phyloP scores from a whole-genome alignment of 345 rosid species.

The Eutrema yunnanense region DNA sequence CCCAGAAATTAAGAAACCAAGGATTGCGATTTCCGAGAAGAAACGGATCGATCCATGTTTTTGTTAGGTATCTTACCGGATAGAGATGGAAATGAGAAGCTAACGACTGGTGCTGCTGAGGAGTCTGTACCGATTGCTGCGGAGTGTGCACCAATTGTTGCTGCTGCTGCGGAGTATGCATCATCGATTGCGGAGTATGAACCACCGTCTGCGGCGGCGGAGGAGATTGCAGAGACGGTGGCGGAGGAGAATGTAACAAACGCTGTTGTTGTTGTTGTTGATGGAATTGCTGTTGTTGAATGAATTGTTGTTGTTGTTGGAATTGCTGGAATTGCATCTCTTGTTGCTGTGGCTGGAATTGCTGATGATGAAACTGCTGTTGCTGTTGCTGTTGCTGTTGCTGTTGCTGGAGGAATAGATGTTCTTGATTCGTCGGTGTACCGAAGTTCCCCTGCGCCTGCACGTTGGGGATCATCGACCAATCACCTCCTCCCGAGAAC shows the following conservation, averaged over 20 bases:
- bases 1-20: background rate
- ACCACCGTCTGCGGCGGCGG: conserved; percentile 23
- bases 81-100: conserved; percentile 86
- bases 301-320: conserved; percentile 34
- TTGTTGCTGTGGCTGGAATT: conserved; percentile 27
- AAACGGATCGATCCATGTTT: background rate
- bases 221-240: conserved; percentile 23
- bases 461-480: conserved; percentile 48
- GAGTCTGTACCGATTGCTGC: conserved; percentile 34
- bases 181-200: conserved; percentile 23
- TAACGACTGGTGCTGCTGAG: conserved; percentile 72
- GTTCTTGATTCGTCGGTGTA: conserved; percentile 54
- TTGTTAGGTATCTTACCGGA: conserved; percentile 30
- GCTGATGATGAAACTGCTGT: conserved; percentile 26
- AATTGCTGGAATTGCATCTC: conserved; percentile 31
- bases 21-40: background rate
- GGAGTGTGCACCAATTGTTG: conserved; percentile 24
- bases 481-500: conserved; percentile 41
- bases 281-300: conserved; percentile 32
- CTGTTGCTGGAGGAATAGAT: conserved; percentile 38
- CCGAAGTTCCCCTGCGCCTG: conserved; percentile 41
- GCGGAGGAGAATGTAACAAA: conserved; percentile 18
- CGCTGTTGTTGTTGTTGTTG: conserved; percentile 17
- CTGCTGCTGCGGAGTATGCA: conserved; percentile 40
- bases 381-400: conserved; percentile 34